phyloP scores from a whole-genome alignment of 352 stramenopile genomes.

The Phytopythium delawarense region DNA sequence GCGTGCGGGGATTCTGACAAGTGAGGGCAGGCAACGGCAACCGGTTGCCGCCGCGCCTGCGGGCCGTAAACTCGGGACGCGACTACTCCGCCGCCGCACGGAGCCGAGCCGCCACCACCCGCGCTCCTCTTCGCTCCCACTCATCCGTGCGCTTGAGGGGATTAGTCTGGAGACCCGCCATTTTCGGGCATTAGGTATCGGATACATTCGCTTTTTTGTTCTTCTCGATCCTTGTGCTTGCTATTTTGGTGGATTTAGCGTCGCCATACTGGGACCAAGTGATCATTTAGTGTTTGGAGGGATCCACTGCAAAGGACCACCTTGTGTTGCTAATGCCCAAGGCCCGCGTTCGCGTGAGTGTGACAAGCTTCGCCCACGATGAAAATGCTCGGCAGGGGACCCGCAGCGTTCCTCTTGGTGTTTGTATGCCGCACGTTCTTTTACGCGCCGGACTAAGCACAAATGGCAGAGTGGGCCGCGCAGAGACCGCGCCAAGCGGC shows the following conservation, averaged over 20 bases:
- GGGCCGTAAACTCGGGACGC: not conserved
- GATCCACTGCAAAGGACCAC: not conserved
- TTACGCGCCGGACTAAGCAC: constrained; percentile 8
- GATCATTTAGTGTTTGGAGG: not conserved
- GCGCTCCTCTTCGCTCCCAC: too few relatives aligned
- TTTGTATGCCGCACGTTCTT: not conserved
- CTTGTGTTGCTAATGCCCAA: not conserved
- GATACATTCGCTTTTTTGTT: constrained; percentile 3
- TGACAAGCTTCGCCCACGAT: not conserved
- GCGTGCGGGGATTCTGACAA: constrained; percentile 24
- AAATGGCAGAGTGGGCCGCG: not conserved
- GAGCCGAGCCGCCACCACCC: too few relatives aligned
- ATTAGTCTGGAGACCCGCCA: not conserved
- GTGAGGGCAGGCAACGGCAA: constrained; percentile 10
- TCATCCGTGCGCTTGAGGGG: not conserved
- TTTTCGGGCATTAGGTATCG: constrained; percentile 5
- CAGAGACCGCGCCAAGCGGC: constrained; percentile 8
- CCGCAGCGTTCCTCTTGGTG: not conserved
- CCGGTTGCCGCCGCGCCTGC: not conserved
- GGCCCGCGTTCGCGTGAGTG: constrained; percentile 1
- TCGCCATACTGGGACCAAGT: not conserved
- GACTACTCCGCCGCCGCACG: not conserved
- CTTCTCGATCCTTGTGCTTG: too few relatives aligned
- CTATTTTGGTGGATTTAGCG: not conserved
- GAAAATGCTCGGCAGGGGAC: not conserved